Percentiles rank a stretch among this genome's conserved stretches.
Evolutionary conservation across 2,329 filamentous ascomycete species (phyloP).

Genomic region (Seiridium cupressi): DNA sequence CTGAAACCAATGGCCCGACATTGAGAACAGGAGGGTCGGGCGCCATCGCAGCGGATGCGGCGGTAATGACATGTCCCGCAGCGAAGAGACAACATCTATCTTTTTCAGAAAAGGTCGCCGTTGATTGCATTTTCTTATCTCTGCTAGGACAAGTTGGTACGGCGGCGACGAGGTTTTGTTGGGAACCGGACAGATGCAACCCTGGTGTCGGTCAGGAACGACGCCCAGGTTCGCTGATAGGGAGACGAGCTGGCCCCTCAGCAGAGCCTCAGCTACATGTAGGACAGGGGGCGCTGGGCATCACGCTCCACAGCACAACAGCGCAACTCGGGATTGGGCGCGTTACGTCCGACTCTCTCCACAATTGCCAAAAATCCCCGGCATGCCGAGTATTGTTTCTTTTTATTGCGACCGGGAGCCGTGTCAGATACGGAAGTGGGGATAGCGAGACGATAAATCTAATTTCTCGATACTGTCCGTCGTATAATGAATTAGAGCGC

Average conservation of each 20-base stretch:
- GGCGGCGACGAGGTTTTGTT: not conserved
- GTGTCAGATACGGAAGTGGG: too few relatives aligned
- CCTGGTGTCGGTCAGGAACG: not conserved
- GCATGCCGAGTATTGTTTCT: not conserved
- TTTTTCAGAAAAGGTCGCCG: not conserved
- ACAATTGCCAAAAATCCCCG: not conserved
- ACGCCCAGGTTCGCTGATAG: not conserved
- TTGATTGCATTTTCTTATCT: not conserved
- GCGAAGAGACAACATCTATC: not conserved
- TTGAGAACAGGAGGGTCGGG: not conserved
- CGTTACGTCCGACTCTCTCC: not conserved
- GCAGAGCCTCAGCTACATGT: not conserved
- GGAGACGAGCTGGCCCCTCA: not conserved
- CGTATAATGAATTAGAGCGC: too few relatives aligned
- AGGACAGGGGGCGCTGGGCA: not conserved
- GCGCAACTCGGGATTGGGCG: not conserved
- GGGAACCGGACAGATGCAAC: not conserved
- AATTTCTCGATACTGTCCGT: too few relatives aligned
- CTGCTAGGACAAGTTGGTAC: not conserved
- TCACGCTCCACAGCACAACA: not conserved
- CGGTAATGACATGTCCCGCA: slow-evolving; percentile 8
- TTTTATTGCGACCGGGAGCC: not conserved
- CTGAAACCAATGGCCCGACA: slow-evolving; percentile 4
- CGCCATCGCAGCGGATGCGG: slow-evolving; percentile 7
- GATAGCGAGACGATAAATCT: too few relatives aligned